Conservation (phyloP, 2,329 filamentous ascomycete genomes). For the Colletotrichum sp. region DNA sequence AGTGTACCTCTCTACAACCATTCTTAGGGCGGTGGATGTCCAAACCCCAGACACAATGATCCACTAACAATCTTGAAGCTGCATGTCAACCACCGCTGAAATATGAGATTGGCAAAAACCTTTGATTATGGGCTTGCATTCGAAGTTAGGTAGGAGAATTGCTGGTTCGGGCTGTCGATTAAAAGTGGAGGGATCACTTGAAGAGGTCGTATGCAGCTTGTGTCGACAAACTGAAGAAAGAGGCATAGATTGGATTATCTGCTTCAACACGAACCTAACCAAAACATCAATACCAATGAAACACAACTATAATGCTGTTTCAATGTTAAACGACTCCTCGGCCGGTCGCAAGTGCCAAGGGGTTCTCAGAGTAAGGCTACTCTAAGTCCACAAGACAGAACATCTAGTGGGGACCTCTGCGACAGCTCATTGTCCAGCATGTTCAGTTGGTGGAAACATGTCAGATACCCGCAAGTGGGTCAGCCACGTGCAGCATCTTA, state of each 20-base stretch:
- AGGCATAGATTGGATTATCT: background rate
- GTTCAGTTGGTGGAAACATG: background rate
- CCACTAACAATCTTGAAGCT: no score
- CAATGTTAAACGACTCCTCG: background rate
- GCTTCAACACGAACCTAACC: fast-evolving
- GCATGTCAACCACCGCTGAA: no score
- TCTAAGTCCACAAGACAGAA: no score
- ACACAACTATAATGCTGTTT: background rate
- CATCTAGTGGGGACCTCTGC: background rate
- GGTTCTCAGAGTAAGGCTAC: background rate
- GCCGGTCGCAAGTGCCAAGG: background rate
- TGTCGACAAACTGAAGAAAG: background rate
- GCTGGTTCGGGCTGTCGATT: no score
- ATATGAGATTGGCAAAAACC: no score
- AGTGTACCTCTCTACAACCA: no score
- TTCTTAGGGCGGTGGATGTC: no score
- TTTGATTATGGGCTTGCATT: no score
- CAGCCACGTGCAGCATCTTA: background rate
- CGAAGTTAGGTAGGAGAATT: no score
- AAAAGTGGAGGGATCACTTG: background rate
- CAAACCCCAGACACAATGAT: no score
- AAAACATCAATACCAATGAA: background rate
- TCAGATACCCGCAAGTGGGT: background rate
- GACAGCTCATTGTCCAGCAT: background rate
- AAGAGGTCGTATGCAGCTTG: background rate